A percentile compares a stretch with the other conserved stretches of the same genome.
Conservation (phyloP, 2,329 filamentous ascomycete genomes). For the Triangularia setosa region DNA sequence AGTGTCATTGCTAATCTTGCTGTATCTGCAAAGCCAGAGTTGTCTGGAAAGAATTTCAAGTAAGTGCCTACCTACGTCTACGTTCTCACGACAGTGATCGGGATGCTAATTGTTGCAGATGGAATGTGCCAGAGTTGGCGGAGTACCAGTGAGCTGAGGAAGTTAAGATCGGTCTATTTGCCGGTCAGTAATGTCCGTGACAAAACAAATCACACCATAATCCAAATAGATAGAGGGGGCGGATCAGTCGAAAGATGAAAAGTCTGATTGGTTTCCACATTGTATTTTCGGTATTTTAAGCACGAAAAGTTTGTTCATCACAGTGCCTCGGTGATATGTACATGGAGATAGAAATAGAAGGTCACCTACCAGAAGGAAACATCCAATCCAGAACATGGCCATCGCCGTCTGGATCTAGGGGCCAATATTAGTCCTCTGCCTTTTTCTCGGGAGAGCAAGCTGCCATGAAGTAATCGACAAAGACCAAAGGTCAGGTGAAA, state of each 20-base stretch:
- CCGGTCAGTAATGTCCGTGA: constrained; percentile 14
- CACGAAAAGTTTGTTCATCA: constrained; percentile 73
- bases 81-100: constrained; percentile 6
- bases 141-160: constrained; percentile 42
- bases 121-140: constrained; percentile 50
- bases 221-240: constrained; percentile 15
- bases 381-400: constrained; percentile 48
- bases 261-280: constrained; percentile 65
- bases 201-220: not conserved
- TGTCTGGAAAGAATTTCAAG: constrained; percentile 75
- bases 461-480: not conserved
- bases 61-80: constrained; percentile 38
- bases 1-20: constrained; percentile 80
- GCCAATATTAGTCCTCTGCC: not conserved
- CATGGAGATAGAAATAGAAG: constrained; percentile 9
- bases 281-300: constrained; percentile 62
- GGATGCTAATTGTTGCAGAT: constrained; percentile 36
- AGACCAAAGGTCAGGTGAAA: constrained; percentile 20
- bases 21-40: constrained; percentile 56
- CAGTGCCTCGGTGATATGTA: constrained; percentile 21
- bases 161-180: constrained; percentile 27
- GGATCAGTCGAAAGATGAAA: constrained; percentile 82
- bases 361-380: constrained; percentile 38
- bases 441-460: not conserved
- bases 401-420: not conserved